phyloP scores from a whole-genome alignment of 2,329 filamentous ascomycete genomes.

The Aspergillus glaucus region DNA sequence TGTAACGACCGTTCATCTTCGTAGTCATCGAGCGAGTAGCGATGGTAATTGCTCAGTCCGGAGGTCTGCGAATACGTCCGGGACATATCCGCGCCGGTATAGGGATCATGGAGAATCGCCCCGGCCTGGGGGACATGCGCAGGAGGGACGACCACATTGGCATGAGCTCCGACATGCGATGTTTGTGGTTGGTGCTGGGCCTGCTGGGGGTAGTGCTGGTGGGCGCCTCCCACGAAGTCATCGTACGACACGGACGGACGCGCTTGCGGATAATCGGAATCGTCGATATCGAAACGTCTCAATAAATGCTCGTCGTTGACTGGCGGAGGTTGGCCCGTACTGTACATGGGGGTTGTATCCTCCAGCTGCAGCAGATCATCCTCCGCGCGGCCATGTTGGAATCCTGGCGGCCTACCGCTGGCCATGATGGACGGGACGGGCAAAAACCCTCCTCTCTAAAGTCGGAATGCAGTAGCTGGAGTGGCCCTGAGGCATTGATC shows the following conservation, averaged over 20 bases:
- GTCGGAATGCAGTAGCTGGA: constrained; percentile 12
- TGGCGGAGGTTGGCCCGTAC: constrained; percentile 68
- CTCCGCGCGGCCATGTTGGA: constrained; percentile 39
- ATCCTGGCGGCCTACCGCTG: constrained; percentile 50
- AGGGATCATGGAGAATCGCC: constrained; percentile 32
- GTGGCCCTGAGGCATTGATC: constrained; percentile 36
- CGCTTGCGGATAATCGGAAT: constrained; percentile 55
- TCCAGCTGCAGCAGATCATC: constrained; percentile 40
- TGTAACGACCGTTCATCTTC: constrained; percentile 65
- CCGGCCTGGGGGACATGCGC: constrained; percentile 25
- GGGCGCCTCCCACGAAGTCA: constrained; percentile 71
- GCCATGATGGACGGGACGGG: constrained; percentile 36
- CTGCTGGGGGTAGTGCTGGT: background rate
- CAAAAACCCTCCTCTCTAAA: constrained; percentile 27
- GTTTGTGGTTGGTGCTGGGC: constrained; percentile 37
- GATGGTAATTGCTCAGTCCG: constrained; percentile 78
- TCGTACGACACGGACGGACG: constrained; percentile 91
- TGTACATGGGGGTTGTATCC: constrained; percentile 51
- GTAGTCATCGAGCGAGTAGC: constrained; percentile 82
- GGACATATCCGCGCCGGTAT: constrained; percentile 30
- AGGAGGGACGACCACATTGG: constrained; percentile 20
- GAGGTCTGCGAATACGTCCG: constrained; percentile 67
- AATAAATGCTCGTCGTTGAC: constrained; percentile 75
- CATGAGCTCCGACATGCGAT: constrained; percentile 43
- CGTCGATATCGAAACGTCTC: constrained; percentile 65